Conservation (phyloP, 2,329 filamentous ascomycete species). For the Apiospora arundinis region DNA sequence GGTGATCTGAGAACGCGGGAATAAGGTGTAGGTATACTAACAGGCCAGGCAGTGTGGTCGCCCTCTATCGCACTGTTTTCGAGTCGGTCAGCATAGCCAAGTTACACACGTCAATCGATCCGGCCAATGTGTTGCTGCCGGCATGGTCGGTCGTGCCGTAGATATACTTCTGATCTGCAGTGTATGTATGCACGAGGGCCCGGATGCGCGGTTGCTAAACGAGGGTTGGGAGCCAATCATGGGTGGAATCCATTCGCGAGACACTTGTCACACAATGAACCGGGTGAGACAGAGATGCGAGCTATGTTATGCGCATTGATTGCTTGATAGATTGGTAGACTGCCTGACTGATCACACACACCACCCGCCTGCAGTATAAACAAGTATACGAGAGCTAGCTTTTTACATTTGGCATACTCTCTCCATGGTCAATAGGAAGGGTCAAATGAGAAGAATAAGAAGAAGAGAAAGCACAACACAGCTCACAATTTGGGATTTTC, state of each 20-base stretch:
- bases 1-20: not conserved
- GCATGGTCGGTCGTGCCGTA: not conserved
- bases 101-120: not conserved
- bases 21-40: slow-evolving; percentile 44
- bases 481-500: not conserved
- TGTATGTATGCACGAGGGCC: not conserved
- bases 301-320: not conserved
- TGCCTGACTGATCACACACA: not conserved
- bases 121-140: not conserved
- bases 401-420: not conserved
- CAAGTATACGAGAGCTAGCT: not conserved
- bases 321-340: slow-evolving; percentile 2
- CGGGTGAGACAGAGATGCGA: slow-evolving; percentile 1
- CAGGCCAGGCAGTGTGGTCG: slow-evolving; percentile 72
- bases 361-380: not conserved
- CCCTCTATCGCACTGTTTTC: slow-evolving; percentile 72
- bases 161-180: not conserved
- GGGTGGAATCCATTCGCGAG: not conserved
- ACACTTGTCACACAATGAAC: slow-evolving; percentile 13
- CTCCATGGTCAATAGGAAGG: not conserved
- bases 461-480: not conserved
- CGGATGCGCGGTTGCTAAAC: not conserved
- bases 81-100: not conserved
- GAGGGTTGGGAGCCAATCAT: not conserved
- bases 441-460: not conserved